Evolutionary conservation across 495 filamentous ascomycete genomes (phyloP).

Genomic region (Elasticomyces elasticus): DNA sequence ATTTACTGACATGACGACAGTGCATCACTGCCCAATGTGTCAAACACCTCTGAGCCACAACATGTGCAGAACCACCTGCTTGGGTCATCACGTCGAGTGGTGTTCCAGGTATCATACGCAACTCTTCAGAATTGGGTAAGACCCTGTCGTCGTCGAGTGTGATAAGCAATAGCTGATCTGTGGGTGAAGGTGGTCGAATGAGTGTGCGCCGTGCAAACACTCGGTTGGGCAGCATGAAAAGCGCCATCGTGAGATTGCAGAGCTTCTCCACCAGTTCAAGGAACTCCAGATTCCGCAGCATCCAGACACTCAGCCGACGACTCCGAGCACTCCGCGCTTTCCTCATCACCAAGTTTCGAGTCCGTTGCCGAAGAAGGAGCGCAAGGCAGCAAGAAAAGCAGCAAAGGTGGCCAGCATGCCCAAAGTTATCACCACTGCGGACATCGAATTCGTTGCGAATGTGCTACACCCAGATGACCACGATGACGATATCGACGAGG

Average conservation of each 20-base stretch:
- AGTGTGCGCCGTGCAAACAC: slow-evolving; percentile 19
- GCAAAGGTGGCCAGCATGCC: slow-evolving; percentile 8
- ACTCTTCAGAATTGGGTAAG: slow-evolving; percentile 20
- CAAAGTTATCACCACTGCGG: slow-evolving; percentile 11
- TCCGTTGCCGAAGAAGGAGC: slow-evolving; percentile 14
- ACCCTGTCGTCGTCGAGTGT: neutral
- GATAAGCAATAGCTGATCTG: neutral
- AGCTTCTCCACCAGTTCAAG: slow-evolving; percentile 10
- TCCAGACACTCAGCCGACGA: neutral
- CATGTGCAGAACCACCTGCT: slow-evolving; percentile 7
- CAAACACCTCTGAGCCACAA: slow-evolving; percentile 14
- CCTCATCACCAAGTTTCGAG: neutral
- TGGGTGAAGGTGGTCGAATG: slow-evolving; percentile 2
- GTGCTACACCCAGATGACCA: slow-evolving; percentile 12
- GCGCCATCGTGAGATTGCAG: slow-evolving; percentile 21
- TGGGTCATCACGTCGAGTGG: slow-evolving; percentile 27
- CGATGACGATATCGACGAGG: neutral
- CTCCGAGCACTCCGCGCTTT: neutral
- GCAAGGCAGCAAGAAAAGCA: slow-evolving; percentile 8
- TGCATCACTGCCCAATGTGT: slow-evolving; percentile 28
- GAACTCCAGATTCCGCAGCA: neutral
- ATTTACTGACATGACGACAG: slow-evolving; percentile 10
- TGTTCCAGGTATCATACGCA: slow-evolving; percentile 24
- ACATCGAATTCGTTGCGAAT: slow-evolving; percentile 14
- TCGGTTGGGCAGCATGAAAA: slow-evolving; percentile 19